Percentiles rank a stretch among this genome's conserved stretches.
These are phyloP conservation scores for Pugionium dolabratum DNA, from an alignment of 345 rosid species.

Conservation along the genomic window DNA sequence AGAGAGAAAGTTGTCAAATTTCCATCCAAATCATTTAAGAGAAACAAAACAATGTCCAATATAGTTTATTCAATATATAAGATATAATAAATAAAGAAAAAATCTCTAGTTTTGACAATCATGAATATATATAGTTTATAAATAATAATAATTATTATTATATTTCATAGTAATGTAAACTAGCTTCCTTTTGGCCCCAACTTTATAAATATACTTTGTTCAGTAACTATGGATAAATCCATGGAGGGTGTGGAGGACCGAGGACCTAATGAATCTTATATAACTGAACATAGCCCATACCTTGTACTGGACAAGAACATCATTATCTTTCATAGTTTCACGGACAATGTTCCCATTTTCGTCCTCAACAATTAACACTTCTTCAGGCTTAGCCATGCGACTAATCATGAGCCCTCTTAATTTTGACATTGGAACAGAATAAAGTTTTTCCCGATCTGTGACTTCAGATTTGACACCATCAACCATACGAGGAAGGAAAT, in stretches of 20 bases:
- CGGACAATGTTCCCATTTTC: conserved; percentile 99
- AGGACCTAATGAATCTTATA: not conserved
- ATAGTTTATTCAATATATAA: not conserved
- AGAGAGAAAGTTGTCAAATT: too few relatives aligned
- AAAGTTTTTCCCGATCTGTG: conserved; percentile 85
- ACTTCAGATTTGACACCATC: conserved; percentile 83
- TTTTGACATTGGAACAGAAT: conserved; percentile 81
- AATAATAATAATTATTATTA: not conserved
- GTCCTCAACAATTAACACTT: conserved; percentile 97
- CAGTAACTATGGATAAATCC: conserved; percentile 9
- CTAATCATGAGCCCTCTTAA: conserved; percentile 91
- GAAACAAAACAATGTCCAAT: not conserved
- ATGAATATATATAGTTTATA: not conserved
- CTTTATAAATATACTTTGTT: not conserved
- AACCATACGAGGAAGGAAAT: conserved; percentile 71
- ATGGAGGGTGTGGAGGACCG: conserved; percentile 4
- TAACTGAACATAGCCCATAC: conserved; percentile 41
- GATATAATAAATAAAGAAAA: not conserved
- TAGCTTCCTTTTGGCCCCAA: too few relatives aligned
- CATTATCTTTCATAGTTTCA: conserved; percentile 99
- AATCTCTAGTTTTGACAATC: not conserved
- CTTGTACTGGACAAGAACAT: conserved; percentile 99
- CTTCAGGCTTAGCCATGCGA: conserved; percentile 99
- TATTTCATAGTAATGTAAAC: too few relatives aligned
- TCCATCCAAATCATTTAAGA: not conserved